Evolutionary conservation across 352 stramenopile species (phyloP), one percentile per base, ranked within the genome.

Genomic region (Pythium phragmiticola): DNA sequence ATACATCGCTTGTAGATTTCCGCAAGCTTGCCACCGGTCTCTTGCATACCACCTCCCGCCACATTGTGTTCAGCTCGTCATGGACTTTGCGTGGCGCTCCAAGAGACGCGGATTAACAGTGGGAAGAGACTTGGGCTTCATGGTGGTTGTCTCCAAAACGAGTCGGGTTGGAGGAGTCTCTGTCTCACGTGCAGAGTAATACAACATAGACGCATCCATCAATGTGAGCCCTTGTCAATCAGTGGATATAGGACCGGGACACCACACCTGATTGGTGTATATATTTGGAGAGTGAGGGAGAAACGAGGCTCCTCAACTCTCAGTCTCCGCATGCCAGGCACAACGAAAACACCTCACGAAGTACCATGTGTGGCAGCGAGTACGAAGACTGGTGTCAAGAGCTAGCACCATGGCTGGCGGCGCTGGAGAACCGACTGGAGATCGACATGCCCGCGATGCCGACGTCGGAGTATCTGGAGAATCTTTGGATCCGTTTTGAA

Each of bases 21-120:
- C 34, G 34, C 4, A 26, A 33, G 26, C 34, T 11, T 9, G n/a
- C 17, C 11, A 13, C 3, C 16, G 0, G 33, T 57, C 34, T 2
- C n/a, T 28, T 16, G 13, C 13, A 3, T n/a, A 43, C 6, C 16
- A 17, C 33, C 51, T 57, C 12, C 0, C 19, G 45, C 14, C 19
- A 1, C 34, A 57, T 19, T n/a, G 16, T 8, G 7, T 47, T 11
- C 45, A 57, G 51, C 51, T 57, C 3, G 17, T 57, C 33, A 47
- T 57, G 51, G 33, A 45, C 0, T 57, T 57, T 47, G 51, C 51
- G n/a, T 45, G 12, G 51, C 11, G 9, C 33, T 12, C 51, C 7
- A 57, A 45, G 51, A 12, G 33, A 45, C 51, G 51, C 19, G 51
- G 51, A 7, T 46, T 3, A 46, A 30, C 26, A 30, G 4, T 30